These are phyloP conservation scores for Fusarium duplospermum DNA, from an alignment of 2,329 filamentous ascomycete genomes.

Conservation along the genomic window DNA sequence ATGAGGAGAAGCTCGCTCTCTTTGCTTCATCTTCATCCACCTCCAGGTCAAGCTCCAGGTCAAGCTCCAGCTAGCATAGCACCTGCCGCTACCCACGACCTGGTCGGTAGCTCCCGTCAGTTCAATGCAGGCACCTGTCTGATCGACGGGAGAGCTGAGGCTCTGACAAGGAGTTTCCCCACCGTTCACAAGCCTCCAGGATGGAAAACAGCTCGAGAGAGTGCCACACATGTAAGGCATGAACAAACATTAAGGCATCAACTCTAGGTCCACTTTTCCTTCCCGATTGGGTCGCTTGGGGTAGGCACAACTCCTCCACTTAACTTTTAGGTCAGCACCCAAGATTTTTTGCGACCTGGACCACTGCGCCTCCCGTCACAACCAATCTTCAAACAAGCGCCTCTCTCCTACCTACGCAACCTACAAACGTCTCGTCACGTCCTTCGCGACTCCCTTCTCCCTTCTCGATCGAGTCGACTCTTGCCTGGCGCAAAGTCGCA, in stretches of 20 bases:
- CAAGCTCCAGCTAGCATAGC: not conserved
- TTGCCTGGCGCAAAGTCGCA: constrained; percentile 56
- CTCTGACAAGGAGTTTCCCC: constrained; percentile 14
- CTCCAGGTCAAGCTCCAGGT: not conserved
- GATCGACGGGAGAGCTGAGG: constrained; percentile 3
- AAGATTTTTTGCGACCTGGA: constrained; percentile 39
- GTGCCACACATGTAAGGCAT: not conserved
- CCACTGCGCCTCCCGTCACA: constrained; percentile 37
- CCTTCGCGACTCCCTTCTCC: constrained; percentile 26
- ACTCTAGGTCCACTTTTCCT: not conserved
- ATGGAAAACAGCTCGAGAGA: not conserved
- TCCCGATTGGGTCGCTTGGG: not conserved
- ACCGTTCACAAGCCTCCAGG: constrained; percentile 16
- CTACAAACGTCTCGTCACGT: constrained; percentile 30
- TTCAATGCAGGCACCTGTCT: constrained; percentile 28
- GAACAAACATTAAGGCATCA: not conserved
- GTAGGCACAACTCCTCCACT: constrained; percentile 6
- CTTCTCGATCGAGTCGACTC: constrained; percentile 31
- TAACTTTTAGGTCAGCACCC: constrained; percentile 41
- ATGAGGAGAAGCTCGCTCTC: constrained; percentile 7
- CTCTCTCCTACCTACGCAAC: constrained; percentile 21
- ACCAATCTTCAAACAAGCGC: constrained; percentile 31
- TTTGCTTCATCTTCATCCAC: constrained; percentile 1
- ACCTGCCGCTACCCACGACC: constrained; percentile 1
- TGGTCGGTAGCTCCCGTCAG: constrained; percentile 13